Base-by-base conservation (phyloP, 768 basidiomycete species). In the Fibroporia radiculosa region DNA sequence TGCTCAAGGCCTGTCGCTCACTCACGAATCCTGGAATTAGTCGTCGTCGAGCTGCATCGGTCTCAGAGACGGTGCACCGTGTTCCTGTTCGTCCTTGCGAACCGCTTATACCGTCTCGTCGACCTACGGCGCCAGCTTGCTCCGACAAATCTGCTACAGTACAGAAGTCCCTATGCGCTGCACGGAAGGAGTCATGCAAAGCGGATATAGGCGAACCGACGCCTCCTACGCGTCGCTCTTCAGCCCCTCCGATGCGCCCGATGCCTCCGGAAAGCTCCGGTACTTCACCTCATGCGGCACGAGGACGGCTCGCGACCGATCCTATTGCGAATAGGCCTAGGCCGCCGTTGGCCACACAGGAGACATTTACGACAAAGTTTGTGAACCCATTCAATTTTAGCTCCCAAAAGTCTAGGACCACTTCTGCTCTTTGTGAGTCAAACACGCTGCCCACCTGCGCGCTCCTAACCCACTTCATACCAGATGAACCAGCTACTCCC, bases 341-440 rank as follows among this genome's bases (percentile, higher is more conserved):
- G 16, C 20, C 7, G 8, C 34, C 7, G 8, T 19, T 19, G 34
- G 29, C 34, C 7, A 18, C 7, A 35, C 34, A 35, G 7, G 34
- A 7, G 34, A 35, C 44, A 6, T 47, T 50, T 37, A 48, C 43
- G 1, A 42, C 47, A 12, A 40, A 43, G 11, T 54, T 54, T 40
- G 47, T 48, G n/a, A 54, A 54, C 41, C 49, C 52, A 5, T 54
- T 54, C 42, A 41, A 34, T 6, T 44, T 44, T 14, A 47, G 42
- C 19, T 6, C 49, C 4, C 16, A 23, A 14, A 6, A 31, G 8
- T 19, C 41, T 11, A 31, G 24, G 28, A 29, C 41, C 18, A 45
- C 40, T 32, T 20, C 16, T 18, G 22, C 10, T 12, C 40, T 14
- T 41, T 16, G 29, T 42, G 28, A 6, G 41, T 42, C 7, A 7